Evolutionary conservation across 805 yeast genomes (phyloP), one percentile per base, ranked within the genome.

Genomic region (Candida piceae): DNA sequence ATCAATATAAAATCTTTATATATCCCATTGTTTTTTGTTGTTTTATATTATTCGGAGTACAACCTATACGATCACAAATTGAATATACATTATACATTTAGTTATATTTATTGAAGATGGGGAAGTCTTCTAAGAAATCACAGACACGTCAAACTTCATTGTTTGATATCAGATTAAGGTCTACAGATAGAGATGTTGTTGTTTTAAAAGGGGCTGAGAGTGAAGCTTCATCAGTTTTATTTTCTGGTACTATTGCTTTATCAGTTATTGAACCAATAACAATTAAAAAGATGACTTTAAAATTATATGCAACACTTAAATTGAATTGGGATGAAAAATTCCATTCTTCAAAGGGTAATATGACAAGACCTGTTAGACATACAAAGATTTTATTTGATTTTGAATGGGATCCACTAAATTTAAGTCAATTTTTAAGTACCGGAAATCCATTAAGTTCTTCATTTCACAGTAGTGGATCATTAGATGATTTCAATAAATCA

Each of bases 181-280:
- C 86, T 18, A 57, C 72, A 2, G 94, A 84, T 29, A 80, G 78
- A 44, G 93, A 87, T 52, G 90, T 89, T 8, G 61, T 90, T 4
- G 74, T 93, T 7, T 59, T 90, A 22, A 82, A 87, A 48, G 98
- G 98, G 1, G 53, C 81, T 1, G 78, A 82, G 5, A 69, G 72
- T 24, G 89, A 81, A 35, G 95, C 97, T 0, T 70, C 86, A 0
- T 79, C 95, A 2, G 84, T 77, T 3, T 63, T 83, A 6, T 59
- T 93, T 19, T 64, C 82, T 1, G 98, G 98, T 4, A 77, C 76
- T 9, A 78, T 93, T 17, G 88, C 82, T 1, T 60, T 93, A 18
- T 72, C 89, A 1, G 76, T 85, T 1, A 67, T 71, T 10, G 97
- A 90, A 46, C 85, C 95, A 3, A 63, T 86, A 38, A 61, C 76